Base-by-base conservation (phyloP, 2,329 filamentous ascomycete genomes). In the Curvularia spicifera region DNA sequence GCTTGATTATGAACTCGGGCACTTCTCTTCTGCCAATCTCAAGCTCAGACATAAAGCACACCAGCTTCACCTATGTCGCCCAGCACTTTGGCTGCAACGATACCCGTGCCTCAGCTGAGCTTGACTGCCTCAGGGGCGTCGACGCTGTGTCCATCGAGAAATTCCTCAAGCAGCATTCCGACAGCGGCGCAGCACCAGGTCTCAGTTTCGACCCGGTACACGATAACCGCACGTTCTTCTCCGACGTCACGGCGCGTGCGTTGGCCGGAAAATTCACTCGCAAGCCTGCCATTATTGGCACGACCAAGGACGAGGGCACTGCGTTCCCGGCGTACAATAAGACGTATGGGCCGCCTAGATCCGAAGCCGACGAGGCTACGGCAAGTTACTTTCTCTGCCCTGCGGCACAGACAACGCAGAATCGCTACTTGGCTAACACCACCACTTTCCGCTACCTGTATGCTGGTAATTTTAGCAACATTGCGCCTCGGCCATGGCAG, bases 61-160 rank as follows among this genome's bases (percentile, higher is more conserved):
- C 68, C 7, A 78, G 78, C 61, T 79, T 79, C 63, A 75, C 74
- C 1, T 75, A 70, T 35, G 73, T 80, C 1, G 78, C 77, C 6
- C 60, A 64, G 7, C 65, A 73, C 1, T 67, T 79, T 10, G 76
- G 73, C 1, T 80, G 78, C 50, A 60, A 51, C 18, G 60, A 60
- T 51, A 33, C 62, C 20, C 60, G 66, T 15, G 51, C 66, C 2
- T 44, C 56, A 26, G 66, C 60, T 0, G 72, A 79, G 55, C 59
- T 81, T 3, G 67, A 68, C 1, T 81, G 79, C 57, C 71, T 81
- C 57, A 70, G 73, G 22, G 64, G 69, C 1, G 66, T 79, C 0
- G 63, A 69, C 7, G 69, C 55, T 9, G 20, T 59, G 3, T 60
- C 64, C 6, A 74, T 80, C 15, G 68, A 70, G 18, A 63, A 67